Base-by-base conservation (phyloP, 176 grass and related monocot species). In the Cocos nucifera region DNA sequence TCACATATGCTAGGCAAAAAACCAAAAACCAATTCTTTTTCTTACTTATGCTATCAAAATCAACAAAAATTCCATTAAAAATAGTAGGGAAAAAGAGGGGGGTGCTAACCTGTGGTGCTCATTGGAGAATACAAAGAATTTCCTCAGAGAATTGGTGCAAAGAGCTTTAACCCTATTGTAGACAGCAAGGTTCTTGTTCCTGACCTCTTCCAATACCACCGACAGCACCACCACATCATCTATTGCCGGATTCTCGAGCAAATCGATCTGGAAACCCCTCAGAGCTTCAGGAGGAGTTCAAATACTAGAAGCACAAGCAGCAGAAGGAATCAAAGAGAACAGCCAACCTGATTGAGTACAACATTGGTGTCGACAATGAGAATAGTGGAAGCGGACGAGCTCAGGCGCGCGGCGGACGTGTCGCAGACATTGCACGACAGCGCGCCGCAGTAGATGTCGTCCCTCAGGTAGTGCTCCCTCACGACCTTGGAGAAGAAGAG, bases 401-500 rank as follows among this genome's bases (percentile, higher is more conserved):
- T 55, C 69, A 97, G 83, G 28, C 84, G 84, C 19, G 82, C 65
- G 0, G 78, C 59, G 14, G 76, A 76, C 4, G 56, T 72, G 49
- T 78, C 81, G 76, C 92, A 97, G 18, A 73, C 51, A 52, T 79
- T n/a, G 59, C 92, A 97, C 22, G 78, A 85, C 18, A 62, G 55
- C 50, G 82, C 77, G 30, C 92, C 92, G 61, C 92, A 97, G 78
- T 81, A 79, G 63, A 97, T 78, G 50, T 91, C 87, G 32, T 97
- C 92, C 29, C 92, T 82, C 75, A 97, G 75, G 81, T 97, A 97
- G 78, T 97, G 92, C 76, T 97, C 92, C 65, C 92, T 82, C 22
- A 97, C 92, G 27, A 97, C 84, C 92, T 91, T 28, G 10, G 44
- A 22, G 49, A 53, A 62, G 23, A 51, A 15, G 8, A 35, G 20